Percentiles rank a stretch among this genome's conserved stretches.
Evolutionary conservation across 768 basidiomycete species (phyloP).

Genomic region (Pisolithus orientalis): DNA sequence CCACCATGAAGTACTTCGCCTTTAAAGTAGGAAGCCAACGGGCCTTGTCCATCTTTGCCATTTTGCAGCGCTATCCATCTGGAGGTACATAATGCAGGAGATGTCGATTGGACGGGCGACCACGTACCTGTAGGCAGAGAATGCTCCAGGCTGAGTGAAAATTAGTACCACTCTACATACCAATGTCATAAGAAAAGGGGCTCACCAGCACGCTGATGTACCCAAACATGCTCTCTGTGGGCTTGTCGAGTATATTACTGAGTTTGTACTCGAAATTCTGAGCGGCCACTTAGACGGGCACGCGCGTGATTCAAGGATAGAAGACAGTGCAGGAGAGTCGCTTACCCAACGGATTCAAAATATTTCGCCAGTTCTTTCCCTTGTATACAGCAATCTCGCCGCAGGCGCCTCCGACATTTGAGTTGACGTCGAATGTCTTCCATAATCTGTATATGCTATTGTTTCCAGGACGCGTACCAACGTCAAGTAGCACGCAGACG

Average conservation of each 20-base stretch:
- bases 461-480: slow-evolving; percentile 85
- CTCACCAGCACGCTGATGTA: slow-evolving; percentile 89
- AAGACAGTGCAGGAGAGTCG: background rate
- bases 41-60: slow-evolving; percentile 72
- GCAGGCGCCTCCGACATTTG: slow-evolving; percentile 91
- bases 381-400: slow-evolving; percentile 96
- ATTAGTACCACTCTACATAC: slow-evolving; percentile 5
- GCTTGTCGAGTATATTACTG: slow-evolving; percentile 86
- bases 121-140: slow-evolving; percentile 74
- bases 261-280: slow-evolving; percentile 97
- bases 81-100: slow-evolving; percentile 1
- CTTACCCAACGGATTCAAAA: slow-evolving; percentile 80
- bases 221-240: slow-evolving; percentile 86
- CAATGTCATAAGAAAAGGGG: background rate
- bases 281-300: slow-evolving; percentile 58
- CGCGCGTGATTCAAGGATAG: background rate
- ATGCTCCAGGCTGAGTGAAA: slow-evolving; percentile 72
- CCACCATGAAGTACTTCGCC: slow-evolving; percentile 83
- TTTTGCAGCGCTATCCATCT: slow-evolving; percentile 85
- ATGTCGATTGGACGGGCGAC: background rate
- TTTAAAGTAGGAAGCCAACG: slow-evolving; percentile 94
- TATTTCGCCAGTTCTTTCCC: slow-evolving; percentile 76
- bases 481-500: slow-evolving; percentile 88
- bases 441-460: slow-evolving; percentile 91
- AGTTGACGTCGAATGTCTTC: slow-evolving; percentile 91